Evolutionary conservation across 2,329 filamentous ascomycete species (phyloP).

Genomic region (Gliomastix tumulicola): DNA sequence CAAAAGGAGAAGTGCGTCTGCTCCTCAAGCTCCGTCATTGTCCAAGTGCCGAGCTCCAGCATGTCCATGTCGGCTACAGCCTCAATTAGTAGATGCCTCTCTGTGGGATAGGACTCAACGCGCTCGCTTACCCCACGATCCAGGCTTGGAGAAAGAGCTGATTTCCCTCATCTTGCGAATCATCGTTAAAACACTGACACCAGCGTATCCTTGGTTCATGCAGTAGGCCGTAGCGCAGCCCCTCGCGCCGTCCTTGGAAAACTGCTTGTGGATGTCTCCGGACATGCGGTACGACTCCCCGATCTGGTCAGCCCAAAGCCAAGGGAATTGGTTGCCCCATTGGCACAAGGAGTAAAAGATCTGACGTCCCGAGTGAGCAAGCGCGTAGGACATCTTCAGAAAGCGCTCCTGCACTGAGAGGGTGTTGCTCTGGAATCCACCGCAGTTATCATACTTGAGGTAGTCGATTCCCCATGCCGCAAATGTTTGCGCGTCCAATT

Average conservation of each 20-base stretch:
- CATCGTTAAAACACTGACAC: neutral
- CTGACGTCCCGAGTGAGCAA: conserved; percentile 19
- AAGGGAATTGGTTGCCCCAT: conserved; percentile 46
- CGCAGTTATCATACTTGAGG: conserved; percentile 40
- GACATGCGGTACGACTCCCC: conserved; percentile 40
- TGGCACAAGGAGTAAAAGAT: conserved; percentile 46
- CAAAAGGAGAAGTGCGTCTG: conserved; percentile 36
- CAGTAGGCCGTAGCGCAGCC: neutral
- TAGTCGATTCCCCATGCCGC: conserved; percentile 46
- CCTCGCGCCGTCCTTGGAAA: conserved; percentile 9
- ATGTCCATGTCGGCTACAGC: conserved; percentile 29
- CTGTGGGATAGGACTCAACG: neutral
- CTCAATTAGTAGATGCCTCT: neutral
- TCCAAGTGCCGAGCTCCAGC: conserved; percentile 30
- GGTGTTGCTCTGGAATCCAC: neutral
- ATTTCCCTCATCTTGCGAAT: neutral
- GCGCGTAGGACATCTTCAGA: conserved; percentile 18
- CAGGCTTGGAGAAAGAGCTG: neutral
- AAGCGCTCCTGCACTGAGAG: neutral
- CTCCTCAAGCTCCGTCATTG: conserved; percentile 27
- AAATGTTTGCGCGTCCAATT: conserved; percentile 43
- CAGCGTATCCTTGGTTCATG: neutral
- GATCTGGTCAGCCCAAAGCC: conserved; percentile 38
- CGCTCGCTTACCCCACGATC: neutral
- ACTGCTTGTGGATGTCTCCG: conserved; percentile 28